Percentiles rank a stretch among this genome's conserved stretches.
Conservation (phyloP, 441 rosid species). For the Rhodomyrtus psidioides region DNA sequence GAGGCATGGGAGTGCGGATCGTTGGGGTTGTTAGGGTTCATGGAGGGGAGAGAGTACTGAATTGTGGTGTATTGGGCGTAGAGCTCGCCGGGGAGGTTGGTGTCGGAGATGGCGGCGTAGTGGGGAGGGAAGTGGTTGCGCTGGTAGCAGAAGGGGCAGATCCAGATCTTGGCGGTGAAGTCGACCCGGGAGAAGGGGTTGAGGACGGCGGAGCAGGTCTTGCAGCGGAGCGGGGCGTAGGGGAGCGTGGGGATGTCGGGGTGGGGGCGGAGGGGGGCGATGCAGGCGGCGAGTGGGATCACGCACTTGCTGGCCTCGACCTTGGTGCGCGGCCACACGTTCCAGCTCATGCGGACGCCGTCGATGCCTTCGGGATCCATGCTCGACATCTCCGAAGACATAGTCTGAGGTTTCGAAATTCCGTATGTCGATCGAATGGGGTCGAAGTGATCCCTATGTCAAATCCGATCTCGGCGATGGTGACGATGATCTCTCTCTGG, state of each 20-base stretch:
- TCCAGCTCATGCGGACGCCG: constrained; percentile 97
- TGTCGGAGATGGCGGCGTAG: constrained; percentile 77
- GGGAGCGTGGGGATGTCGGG: constrained; percentile 70
- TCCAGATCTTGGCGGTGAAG: constrained; percentile 91
- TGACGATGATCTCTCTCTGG: neutral
- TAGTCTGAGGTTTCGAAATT: constrained; percentile 1
- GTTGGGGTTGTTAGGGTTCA: constrained; percentile 8
- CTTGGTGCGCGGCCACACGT: constrained; percentile 92
- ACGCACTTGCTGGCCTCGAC: constrained; percentile 98
- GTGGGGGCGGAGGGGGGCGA: constrained; percentile 91
- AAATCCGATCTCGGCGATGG: neutral
- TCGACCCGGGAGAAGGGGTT: constrained; percentile 77
- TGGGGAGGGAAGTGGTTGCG: constrained; percentile 77
- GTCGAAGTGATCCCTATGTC: too few species aligned
- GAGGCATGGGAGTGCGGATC: constrained; percentile 17
- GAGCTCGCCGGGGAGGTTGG: constrained; percentile 83
- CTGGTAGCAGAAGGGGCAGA: constrained; percentile 88
- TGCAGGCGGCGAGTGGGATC: constrained; percentile 84
- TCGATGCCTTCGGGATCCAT: constrained; percentile 87
- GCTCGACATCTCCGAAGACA: constrained; percentile 73
- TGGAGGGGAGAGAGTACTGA: constrained; percentile 44
- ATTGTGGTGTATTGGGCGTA: constrained; percentile 81
- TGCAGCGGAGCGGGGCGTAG: constrained; percentile 81
- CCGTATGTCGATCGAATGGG: neutral
- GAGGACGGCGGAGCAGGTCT: constrained; percentile 64